Evolutionary conservation across 345 rosid genomes (phyloP), one percentile per base, ranked within the genome.

Genomic region (Microthlaspi erraticum): DNA sequence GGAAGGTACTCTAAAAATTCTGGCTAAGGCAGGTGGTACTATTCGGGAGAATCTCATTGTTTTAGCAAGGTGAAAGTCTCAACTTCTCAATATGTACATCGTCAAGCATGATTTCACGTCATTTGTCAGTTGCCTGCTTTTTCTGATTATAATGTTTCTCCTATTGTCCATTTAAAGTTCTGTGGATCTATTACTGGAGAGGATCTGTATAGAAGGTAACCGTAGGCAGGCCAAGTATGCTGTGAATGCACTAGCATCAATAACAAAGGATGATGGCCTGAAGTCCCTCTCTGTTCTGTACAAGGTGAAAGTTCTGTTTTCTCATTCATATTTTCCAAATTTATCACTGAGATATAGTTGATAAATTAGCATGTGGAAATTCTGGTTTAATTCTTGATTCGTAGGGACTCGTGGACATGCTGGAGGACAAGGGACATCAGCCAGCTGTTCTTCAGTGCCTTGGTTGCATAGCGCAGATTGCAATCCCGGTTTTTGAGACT

Each of bases 391-490:
- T 73, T 31, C 61, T 76, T 50, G 39, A 63, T 80, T 77, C 81
- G 65, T 88, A 94, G 99, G 88, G 90, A 78, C 96, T 94, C 32
- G 99, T 94, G 66, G 95, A 81, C 82, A 89, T 89, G 93, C 81
- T 94, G 75, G 97, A 87, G 76, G 95, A 94, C 77, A 89, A 81
- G 86, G 83, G 87, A 39, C 82, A 91, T 81, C 86, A 89, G 59
- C 96, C 99, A 11, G 90, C 99, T 59, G 90, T 94, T 31, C 88
- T 94, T 41, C 99, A 94, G 60, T 88, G 96, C 61, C 81, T 94
- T 73, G 99, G 99, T 70, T 94, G 99, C 77, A 94, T 94, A 72
- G 96, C 99, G 31, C 90, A 91, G 83, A 88, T 91, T 69, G 99
- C 99, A 2, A 89, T 88, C 91, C 88, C 99, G 0, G 95, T 94